Evolutionary conservation across 2,329 filamentous ascomycete genomes (phyloP), one percentile per base, ranked within the genome.

Genomic region (Colletotrichum tofieldiae): DNA sequence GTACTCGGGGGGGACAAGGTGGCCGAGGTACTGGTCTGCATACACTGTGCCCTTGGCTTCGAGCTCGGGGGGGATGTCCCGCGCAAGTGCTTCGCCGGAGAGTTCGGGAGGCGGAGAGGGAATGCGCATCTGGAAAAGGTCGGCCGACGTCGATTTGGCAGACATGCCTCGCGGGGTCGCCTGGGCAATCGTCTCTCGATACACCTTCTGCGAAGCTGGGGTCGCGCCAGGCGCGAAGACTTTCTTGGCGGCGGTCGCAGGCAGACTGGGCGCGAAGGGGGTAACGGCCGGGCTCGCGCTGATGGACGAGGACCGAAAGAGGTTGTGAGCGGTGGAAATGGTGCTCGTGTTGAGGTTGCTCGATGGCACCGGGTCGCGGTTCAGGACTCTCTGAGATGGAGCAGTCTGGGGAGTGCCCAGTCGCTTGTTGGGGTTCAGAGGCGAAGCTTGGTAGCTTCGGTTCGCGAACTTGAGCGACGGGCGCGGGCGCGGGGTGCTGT

Each of bases 91-190:
- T 78, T 90, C 88, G 72, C 89, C 89, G 18, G 86, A 88, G 39
- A 91, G 82, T 71, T 89, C 86, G 12, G 85, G 83, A 62, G 89
- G 88, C 0, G 89, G 89, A 23, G 87, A 88, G 32, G 87, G 83
- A 70, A 91, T 91, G 75, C 87, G 87, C 88, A 90, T 88, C 37
- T 84, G 79, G 76, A 91, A 91, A 20, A 88, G 83, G 55, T 90
- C 87, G 73, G 84, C 85, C 23, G 86, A 84, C 2, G 83, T 79
- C 7, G 85, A 83, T 77, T 85, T 86, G 35, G 85, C 81, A 74
- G 85, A 83, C 82, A 90, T 82, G 67, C 86, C 87, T 47, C 85
- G 85, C 29, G 85, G 83, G 6, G 83, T 85, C 62, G 83, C 83
- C 77, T 89, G 85, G 39, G 84, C 82, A 2, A 83, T 85, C 1